Evolutionary conservation across 768 basidiomycete genomes (phyloP).

Genomic region (Mycena galopus): DNA sequence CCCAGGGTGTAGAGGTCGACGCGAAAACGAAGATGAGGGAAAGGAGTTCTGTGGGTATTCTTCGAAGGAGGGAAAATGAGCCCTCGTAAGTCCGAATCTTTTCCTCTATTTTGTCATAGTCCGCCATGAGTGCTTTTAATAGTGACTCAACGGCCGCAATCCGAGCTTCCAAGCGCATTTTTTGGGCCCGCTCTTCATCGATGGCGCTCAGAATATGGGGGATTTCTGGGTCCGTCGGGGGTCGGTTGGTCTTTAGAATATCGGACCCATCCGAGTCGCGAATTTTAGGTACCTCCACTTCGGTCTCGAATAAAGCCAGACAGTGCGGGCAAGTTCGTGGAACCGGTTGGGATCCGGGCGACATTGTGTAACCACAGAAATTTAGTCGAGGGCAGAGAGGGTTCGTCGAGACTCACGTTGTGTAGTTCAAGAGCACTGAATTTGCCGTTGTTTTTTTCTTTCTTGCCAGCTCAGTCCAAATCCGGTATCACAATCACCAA

Average conservation of each 20-base stretch:
- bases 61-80: slow-evolving; percentile 22
- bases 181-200: background rate
- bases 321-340: slow-evolving; percentile 5
- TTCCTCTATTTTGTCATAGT: background rate
- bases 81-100: slow-evolving; percentile 7
- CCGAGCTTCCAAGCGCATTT: background rate
- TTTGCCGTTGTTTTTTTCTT: too few species aligned
- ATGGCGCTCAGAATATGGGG: background rate
- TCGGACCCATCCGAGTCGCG: background rate
- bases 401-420: too few species aligned
- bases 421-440: too few species aligned
- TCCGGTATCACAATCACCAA: background rate
- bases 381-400: too few species aligned
- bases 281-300: background rate
- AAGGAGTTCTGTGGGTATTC: slow-evolving; percentile 21
- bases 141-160: background rate
- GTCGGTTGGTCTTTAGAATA: slow-evolving; percentile 17
- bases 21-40: slow-evolving; percentile 15
- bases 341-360: too few species aligned
- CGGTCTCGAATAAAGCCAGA: background rate
- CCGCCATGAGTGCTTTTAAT: background rate
- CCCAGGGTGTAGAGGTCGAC: too few species aligned
- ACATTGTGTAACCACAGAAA: background rate
- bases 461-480: too few species aligned
- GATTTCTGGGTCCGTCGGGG: slow-evolving; percentile 1